Conservation (phyloP, 2,329 filamentous ascomycete species). For the Botrytis tulipae region DNA sequence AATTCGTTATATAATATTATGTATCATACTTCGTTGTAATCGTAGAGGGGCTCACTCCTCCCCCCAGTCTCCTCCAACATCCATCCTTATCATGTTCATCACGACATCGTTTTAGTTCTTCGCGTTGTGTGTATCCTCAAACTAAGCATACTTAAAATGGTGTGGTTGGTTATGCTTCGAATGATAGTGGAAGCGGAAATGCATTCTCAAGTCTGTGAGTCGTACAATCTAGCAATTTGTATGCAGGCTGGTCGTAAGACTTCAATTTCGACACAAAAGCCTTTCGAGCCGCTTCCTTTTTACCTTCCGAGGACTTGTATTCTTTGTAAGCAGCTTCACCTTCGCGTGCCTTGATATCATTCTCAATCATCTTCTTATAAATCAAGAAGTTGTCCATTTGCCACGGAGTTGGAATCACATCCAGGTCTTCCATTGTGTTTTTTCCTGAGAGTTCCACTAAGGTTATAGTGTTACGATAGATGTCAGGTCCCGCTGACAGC, state of each 20-base stretch:
- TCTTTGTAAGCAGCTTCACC: constrained; percentile 41
- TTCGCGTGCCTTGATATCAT: constrained; percentile 40
- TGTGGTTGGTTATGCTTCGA: background rate
- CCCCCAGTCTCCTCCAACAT: background rate
- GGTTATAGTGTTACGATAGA: constrained; percentile 47
- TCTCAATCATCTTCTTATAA: constrained; percentile 47
- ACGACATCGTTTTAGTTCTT: background rate
- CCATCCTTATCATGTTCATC: background rate
- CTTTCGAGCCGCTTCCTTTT: constrained; percentile 18
- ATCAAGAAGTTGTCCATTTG: constrained; percentile 56
- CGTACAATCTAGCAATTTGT: constrained; percentile 1
- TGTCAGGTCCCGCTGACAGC: constrained; percentile 41
- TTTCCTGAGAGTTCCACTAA: constrained; percentile 48
- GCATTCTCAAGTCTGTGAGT: constrained; percentile 14
- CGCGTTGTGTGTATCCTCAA: background rate
- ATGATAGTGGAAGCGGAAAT: constrained; percentile 13
- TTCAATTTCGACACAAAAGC: constrained; percentile 23
- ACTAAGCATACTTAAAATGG: background rate
- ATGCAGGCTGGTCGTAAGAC: constrained; percentile 2
- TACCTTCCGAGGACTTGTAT: constrained; percentile 25
- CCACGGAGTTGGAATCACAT: constrained; percentile 51
- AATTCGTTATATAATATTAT: background rate
- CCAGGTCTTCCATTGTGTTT: constrained; percentile 42
- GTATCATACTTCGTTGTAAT: background rate
- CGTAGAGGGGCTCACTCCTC: background rate